Conservation (phyloP, 2,329 filamentous ascomycete genomes). For the Hymenoscyphus albidus region DNA sequence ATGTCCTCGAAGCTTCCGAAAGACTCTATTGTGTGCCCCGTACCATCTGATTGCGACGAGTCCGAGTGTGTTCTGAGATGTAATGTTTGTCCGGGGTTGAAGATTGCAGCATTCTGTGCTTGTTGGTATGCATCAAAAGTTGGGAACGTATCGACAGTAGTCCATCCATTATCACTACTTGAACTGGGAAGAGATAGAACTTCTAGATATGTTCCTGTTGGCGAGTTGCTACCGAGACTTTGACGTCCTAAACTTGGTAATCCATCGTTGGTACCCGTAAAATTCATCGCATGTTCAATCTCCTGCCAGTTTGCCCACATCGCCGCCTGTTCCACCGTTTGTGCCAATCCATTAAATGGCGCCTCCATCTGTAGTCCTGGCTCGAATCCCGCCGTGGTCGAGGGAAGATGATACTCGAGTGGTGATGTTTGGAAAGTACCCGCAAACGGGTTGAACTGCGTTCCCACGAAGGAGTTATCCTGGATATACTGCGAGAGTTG, state of each 20-base stretch:
- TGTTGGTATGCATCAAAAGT: constrained; percentile 65
- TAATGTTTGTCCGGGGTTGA: constrained; percentile 87
- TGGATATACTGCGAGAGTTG: constrained; percentile 35
- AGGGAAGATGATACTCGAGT: constrained; percentile 40
- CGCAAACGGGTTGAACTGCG: constrained; percentile 32
- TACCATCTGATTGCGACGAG: constrained; percentile 71
- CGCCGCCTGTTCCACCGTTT: constrained; percentile 54
- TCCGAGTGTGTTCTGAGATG: constrained; percentile 85
- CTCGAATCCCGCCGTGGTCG: constrained; percentile 56
- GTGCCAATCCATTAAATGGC: constrained; percentile 55
- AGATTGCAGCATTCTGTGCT: constrained; percentile 62
- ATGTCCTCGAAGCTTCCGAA: constrained; percentile 82
- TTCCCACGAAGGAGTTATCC: constrained; percentile 34
- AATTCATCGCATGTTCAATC: constrained; percentile 65
- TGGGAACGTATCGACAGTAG: constrained; percentile 70
- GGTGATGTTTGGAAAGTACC: constrained; percentile 33
- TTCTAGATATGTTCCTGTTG: constrained; percentile 77
- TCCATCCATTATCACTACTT: constrained; percentile 84
- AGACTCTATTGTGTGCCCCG: constrained; percentile 50
- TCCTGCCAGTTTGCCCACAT: constrained; percentile 76
- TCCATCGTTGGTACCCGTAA: constrained; percentile 43
- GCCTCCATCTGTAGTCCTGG: constrained; percentile 57
- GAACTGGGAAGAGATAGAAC: constrained; percentile 77
- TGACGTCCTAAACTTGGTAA: constrained; percentile 44
- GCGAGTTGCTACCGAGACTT: constrained; percentile 60